phyloP scores from a whole-genome alignment of 2,329 filamentous ascomycete genomes.

The Hypocreales sp. region DNA sequence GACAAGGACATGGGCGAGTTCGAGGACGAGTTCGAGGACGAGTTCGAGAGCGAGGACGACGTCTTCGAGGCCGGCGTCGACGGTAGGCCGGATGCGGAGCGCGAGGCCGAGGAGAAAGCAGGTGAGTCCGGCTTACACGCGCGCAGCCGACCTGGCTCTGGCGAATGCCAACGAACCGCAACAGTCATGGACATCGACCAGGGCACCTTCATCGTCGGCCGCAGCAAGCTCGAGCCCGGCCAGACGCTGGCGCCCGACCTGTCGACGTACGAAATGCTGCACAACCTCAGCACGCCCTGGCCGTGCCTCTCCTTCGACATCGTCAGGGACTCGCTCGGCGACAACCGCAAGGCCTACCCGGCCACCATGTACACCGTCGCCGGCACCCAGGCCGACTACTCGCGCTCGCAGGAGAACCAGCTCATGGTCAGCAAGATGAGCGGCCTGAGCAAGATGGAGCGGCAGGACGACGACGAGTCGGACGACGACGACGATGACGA shows the following conservation, averaged over 20 bases:
- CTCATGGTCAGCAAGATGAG: conserved; percentile 95
- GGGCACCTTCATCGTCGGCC: conserved; percentile 87
- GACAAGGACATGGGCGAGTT: conserved; percentile 60
- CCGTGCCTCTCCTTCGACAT: conserved; percentile 95
- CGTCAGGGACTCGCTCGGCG: conserved; percentile 68
- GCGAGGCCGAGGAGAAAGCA: conserved; percentile 75
- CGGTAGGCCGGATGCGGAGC: conserved; percentile 78
- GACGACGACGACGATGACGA: conserved; percentile 64
- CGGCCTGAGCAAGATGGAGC: conserved; percentile 76
- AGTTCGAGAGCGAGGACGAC: conserved; percentile 80
- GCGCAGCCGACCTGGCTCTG: too few species aligned
- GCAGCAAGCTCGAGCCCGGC: conserved; percentile 78
- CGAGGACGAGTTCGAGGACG: conserved; percentile 89
- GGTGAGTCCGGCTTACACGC: conserved; percentile 26
- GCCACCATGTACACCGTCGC: conserved; percentile 90
- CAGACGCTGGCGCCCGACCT: conserved; percentile 84
- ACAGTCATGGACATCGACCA: conserved; percentile 82
- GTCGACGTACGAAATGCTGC: conserved; percentile 95
- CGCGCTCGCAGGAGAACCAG: conserved; percentile 70
- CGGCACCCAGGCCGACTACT: conserved; percentile 77
- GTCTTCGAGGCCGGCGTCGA: conserved; percentile 90
- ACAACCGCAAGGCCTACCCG: conserved; percentile 84
- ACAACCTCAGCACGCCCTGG: conserved; percentile 88
- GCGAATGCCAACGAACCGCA: too few species aligned
- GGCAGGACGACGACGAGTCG: conserved; percentile 48